Evolutionary conservation across 2,329 filamentous ascomycete genomes (phyloP).

Genomic region (Clonostachys rhizophaga): DNA sequence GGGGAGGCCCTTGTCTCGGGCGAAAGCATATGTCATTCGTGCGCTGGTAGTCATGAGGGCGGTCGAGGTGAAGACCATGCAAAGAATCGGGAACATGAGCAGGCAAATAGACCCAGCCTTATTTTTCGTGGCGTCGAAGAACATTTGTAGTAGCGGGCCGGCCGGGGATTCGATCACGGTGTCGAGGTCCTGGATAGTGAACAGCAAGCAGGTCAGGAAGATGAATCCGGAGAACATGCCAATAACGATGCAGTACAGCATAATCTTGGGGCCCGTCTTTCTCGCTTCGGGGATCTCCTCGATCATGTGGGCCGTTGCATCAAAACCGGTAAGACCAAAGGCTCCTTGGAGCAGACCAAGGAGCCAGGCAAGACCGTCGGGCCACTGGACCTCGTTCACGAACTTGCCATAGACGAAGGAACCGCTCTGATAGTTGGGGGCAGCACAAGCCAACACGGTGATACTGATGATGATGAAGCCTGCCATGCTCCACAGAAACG

Average conservation of each 20-base stretch:
- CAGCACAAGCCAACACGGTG: constrained; percentile 26
- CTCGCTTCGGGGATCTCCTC: constrained; percentile 39
- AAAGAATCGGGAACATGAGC: constrained; percentile 62
- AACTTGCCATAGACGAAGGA: constrained; percentile 37
- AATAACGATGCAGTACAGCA: constrained; percentile 34
- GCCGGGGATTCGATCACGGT: constrained; percentile 48
- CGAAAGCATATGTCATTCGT: constrained; percentile 65
- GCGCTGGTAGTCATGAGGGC: constrained; percentile 62
- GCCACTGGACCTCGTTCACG: constrained; percentile 38
- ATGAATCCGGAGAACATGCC: constrained; percentile 31
- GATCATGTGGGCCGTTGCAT: constrained; percentile 37
- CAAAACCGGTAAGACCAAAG: constrained; percentile 31
- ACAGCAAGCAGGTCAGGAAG: constrained; percentile 59
- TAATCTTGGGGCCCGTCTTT: constrained; percentile 32
- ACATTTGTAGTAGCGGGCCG: constrained; percentile 57
- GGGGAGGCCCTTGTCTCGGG: constrained; percentile 59
- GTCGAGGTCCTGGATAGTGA: constrained; percentile 55
- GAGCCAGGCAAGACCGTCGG: constrained; percentile 40
- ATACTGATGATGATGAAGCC: constrained; percentile 37
- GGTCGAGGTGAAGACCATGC: constrained; percentile 58
- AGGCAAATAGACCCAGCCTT: constrained; percentile 58
- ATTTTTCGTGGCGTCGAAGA: constrained; percentile 57
- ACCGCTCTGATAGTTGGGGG: constrained; percentile 22
- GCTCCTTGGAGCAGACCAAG: constrained; percentile 36
- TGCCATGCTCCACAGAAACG: constrained; percentile 34